Evolutionary conservation across 2,329 filamentous ascomycete species (phyloP).

Genomic region (Aplosporella prunicola): DNA sequence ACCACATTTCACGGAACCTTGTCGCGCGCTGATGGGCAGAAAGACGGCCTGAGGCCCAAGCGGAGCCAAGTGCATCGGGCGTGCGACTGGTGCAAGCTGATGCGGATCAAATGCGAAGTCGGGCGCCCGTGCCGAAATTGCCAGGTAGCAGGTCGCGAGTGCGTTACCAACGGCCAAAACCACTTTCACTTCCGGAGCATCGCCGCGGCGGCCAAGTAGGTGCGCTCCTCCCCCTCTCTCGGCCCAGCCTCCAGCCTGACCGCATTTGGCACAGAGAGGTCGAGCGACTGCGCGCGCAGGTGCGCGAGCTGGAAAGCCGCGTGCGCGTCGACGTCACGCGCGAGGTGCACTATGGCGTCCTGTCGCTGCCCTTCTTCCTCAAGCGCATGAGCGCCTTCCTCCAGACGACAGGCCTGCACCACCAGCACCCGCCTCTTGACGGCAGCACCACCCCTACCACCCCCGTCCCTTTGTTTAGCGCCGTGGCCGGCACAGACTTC

Average conservation of each 20-base stretch:
- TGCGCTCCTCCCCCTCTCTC: slow-evolving; percentile 8
- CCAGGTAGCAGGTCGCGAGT: slow-evolving; percentile 25
- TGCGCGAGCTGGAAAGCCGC: slow-evolving; percentile 23
- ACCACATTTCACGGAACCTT: slow-evolving; percentile 4
- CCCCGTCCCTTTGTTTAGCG: background rate
- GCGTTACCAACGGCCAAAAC: slow-evolving; percentile 23
- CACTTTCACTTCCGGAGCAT: slow-evolving; percentile 16
- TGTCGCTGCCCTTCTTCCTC: slow-evolving; percentile 40
- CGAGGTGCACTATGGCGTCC: slow-evolving; percentile 29
- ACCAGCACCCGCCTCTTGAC: slow-evolving; percentile 1
- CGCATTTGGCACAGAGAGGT: slow-evolving; percentile 27
- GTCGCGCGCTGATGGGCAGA: background rate
- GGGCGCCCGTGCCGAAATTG: slow-evolving; percentile 34
- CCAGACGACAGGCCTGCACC: slow-evolving; percentile 23
- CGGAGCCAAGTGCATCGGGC: slow-evolving; percentile 26
- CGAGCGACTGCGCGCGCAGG: slow-evolving; percentile 26
- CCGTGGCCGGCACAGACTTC: slow-evolving; percentile 14
- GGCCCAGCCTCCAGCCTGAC: background rate
- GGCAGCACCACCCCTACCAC: background rate
- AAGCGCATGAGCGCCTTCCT: slow-evolving; percentile 34
- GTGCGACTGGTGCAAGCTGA: slow-evolving; percentile 33
- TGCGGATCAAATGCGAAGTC: slow-evolving; percentile 37
- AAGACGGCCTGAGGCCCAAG: slow-evolving; percentile 12
- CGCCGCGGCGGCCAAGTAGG: slow-evolving; percentile 19
- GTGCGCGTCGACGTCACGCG: slow-evolving; percentile 4